Conservation (phyloP, 2,329 filamentous ascomycete genomes). For the Sclerotinia borealis region DNA sequence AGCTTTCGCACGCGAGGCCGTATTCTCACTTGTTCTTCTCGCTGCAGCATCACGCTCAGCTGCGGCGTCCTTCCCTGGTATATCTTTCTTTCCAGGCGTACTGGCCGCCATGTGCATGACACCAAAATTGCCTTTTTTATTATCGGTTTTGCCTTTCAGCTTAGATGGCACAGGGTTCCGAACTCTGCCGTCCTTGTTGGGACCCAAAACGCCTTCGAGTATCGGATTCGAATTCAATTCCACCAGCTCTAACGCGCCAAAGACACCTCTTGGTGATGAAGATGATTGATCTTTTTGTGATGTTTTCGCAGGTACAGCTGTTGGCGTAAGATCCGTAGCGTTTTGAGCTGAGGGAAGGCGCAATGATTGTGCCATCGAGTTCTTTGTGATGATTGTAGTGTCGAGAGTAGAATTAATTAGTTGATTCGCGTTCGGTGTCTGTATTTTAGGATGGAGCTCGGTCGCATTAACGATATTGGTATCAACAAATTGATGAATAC, state of each 20-base stretch:
- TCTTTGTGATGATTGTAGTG: not conserved
- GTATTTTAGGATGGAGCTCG: constrained; percentile 15
- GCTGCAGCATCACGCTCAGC: constrained; percentile 52
- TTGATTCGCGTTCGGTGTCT: constrained; percentile 12
- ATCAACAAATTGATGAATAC: constrained; percentile 21
- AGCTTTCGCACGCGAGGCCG: constrained; percentile 50
- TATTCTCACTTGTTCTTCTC: constrained; percentile 56
- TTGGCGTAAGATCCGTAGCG: constrained; percentile 16
- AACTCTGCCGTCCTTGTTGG: constrained; percentile 44
- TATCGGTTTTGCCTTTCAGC: constrained; percentile 51
- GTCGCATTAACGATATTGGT: constrained; percentile 13
- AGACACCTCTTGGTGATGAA: constrained; percentile 30
- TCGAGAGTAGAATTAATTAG: constrained; percentile 4
- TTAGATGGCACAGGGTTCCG: constrained; percentile 57
- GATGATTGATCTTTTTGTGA: constrained; percentile 19
- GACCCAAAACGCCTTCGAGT: constrained; percentile 29
- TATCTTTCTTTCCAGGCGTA: constrained; percentile 34
- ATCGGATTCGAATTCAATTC: constrained; percentile 37
- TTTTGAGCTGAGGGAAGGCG: constrained; percentile 26
- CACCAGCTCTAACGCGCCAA: constrained; percentile 49
- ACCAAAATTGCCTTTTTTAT: constrained; percentile 53
- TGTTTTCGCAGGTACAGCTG: constrained; percentile 19
- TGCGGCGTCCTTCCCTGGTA: constrained; percentile 36
- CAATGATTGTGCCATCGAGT: constrained; percentile 19
- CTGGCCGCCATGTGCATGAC: constrained; percentile 54